Evolutionary conservation across 805 yeast species (phyloP).

Genomic region (Candida fluviatilis): DNA sequence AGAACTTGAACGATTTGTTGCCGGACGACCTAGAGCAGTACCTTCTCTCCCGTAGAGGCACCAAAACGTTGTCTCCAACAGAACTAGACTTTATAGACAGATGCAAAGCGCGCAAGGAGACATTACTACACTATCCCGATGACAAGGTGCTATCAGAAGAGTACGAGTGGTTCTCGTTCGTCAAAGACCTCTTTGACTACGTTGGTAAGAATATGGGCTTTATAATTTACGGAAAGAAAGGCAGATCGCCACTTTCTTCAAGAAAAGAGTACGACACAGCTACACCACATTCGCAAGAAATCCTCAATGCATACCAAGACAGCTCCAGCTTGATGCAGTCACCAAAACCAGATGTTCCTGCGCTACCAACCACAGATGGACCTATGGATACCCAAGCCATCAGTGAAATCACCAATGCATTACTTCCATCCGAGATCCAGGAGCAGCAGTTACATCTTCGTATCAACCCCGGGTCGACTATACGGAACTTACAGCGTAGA

Average conservation of each 20-base stretch:
- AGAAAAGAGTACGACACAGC: slow-evolving; percentile 8
- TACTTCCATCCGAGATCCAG: slow-evolving; percentile 41
- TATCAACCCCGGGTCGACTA: slow-evolving; percentile 24
- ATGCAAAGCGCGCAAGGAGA: slow-evolving; percentile 67
- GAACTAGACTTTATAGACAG: slow-evolving; percentile 76
- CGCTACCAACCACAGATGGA: slow-evolving; percentile 2
- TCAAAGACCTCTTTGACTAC: slow-evolving; percentile 75
- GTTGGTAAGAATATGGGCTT: slow-evolving; percentile 70
- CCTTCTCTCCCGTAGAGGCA: slow-evolving; percentile 30
- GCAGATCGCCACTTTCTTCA: slow-evolving; percentile 12
- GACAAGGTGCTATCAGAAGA: slow-evolving; percentile 57
- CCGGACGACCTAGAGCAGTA: slow-evolving; percentile 59
- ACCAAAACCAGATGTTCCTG: neutral
- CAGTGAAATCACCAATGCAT: slow-evolving; percentile 25
- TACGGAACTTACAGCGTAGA: slow-evolving; percentile 43
- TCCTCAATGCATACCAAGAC: slow-evolving; percentile 9
- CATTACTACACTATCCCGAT: slow-evolving; percentile 46
- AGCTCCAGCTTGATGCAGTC: slow-evolving; percentile 5
- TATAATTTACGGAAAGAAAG: slow-evolving; percentile 64
- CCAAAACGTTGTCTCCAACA: slow-evolving; percentile 55
- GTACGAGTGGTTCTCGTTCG: slow-evolving; percentile 83
- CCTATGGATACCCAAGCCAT: slow-evolving; percentile 1
- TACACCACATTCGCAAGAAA: slow-evolving; percentile 18
- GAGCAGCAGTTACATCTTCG: slow-evolving; percentile 41
- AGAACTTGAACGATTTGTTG: slow-evolving; percentile 70